phyloP scores from a whole-genome alignment of 768 basidiomycete species.

The Tylopilus plumbeoviolaceoides region DNA sequence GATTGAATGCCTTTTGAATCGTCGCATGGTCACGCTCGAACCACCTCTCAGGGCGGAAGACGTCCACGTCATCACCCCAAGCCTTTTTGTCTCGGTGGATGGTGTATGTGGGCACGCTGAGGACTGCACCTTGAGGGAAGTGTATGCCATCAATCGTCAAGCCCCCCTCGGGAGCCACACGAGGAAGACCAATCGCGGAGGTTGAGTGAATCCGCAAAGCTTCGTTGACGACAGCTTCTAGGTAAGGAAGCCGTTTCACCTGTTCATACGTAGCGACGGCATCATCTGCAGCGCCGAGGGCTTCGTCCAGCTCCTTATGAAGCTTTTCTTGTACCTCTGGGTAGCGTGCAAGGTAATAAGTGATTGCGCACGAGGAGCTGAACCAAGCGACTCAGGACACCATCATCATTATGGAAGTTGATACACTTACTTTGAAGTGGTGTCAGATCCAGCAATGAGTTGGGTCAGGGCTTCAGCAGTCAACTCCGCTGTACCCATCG shows the following conservation, averaged over 20 bases:
- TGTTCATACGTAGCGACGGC: slow-evolving; percentile 57
- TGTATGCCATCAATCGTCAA: slow-evolving; percentile 46
- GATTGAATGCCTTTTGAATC: slow-evolving; percentile 76
- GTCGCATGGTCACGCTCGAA: slow-evolving; percentile 60
- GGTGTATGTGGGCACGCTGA: slow-evolving; percentile 79
- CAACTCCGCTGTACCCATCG: slow-evolving; percentile 76
- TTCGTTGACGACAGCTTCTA: slow-evolving; percentile 87
- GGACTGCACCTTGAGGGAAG: slow-evolving; percentile 72
- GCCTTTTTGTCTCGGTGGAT: slow-evolving; percentile 68
- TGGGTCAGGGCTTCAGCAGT: slow-evolving; percentile 87
- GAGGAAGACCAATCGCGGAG: slow-evolving; percentile 77
- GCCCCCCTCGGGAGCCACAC: slow-evolving; percentile 72
- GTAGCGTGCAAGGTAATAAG: slow-evolving; percentile 75
- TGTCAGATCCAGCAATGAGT: slow-evolving; percentile 87
- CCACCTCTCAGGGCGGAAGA: slow-evolving; percentile 82
- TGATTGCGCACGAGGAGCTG: slow-evolving; percentile 87
- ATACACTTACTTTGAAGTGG: slow-evolving; percentile 77
- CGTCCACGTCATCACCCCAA: slow-evolving; percentile 79
- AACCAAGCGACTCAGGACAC: neutral
- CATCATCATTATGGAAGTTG: neutral
- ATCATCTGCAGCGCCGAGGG: slow-evolving; percentile 56
- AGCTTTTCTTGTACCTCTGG: slow-evolving; percentile 64
- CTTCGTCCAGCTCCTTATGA: slow-evolving; percentile 68
- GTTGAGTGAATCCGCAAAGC: slow-evolving; percentile 82
- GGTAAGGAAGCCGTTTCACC: slow-evolving; percentile 71